Evolutionary conservation across 2,329 filamentous ascomycete genomes (phyloP).

Genomic region (Diaporthe humulicola): DNA sequence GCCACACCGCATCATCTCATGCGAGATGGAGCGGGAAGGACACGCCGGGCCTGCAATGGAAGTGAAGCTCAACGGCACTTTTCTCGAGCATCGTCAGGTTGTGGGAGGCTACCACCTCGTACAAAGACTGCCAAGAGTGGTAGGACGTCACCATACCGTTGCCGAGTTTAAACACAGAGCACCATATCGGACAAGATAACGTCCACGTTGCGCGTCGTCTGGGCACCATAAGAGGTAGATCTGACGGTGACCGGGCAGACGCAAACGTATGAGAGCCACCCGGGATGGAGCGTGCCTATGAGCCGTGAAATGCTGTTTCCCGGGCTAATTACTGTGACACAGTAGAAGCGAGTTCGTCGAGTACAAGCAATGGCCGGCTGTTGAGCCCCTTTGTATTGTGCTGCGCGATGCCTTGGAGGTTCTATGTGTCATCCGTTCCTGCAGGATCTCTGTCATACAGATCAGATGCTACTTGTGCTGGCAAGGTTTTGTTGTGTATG

Average conservation of each 20-base stretch:
- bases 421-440: neutral
- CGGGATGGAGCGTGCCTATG: neutral
- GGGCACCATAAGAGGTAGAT: neutral
- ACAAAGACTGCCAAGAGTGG: neutral
- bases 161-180: no score
- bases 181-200: neutral
- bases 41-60: neutral
- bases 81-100: neutral
- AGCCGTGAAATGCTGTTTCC: neutral
- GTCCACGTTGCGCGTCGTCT: neutral
- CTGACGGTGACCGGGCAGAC: neutral
- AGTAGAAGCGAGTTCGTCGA: neutral
- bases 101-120: neutral
- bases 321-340: neutral
- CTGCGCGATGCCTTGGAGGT: neutral
- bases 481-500: neutral
- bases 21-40: neutral
- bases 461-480: neutral
- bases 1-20: neutral
- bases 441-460: constrained; percentile 20
- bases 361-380: neutral
- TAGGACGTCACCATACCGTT: neutral
- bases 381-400: neutral
- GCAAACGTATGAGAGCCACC: neutral
- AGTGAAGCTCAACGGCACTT: neutral